Evolutionary conservation across 1,139 yeast genomes (phyloP), one percentile per base, ranked within the genome.

Genomic region (Taiozyma sp.): DNA sequence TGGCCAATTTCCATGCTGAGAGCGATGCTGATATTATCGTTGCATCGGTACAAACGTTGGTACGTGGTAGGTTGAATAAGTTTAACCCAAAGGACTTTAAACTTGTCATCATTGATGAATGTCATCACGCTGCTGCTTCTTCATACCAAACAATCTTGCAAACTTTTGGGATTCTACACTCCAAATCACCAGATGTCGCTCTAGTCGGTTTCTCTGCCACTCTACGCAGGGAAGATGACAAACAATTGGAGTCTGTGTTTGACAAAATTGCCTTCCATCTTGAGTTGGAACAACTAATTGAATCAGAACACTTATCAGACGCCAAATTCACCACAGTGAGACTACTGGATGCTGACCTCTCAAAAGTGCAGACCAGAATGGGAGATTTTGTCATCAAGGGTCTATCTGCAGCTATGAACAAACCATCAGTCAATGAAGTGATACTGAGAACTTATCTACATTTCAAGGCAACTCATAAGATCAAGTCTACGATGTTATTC

Each of bases 161-260:
- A 6, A 76, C 87, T 59, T 83, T 92, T 61, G 57, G 55, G 0
- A 72, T 74, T 0, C 63, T 63, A 23, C 62, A 65, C 1, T 44
- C 51, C 7, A 14, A 23, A 40, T 19, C 16, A 10, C 43, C 28
- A 24, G 40, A 51, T 19, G 71, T 83, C 0, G 77, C 82, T 9
- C 81, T 90, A 0, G 73, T 90, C 22, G 98, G 98, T 1, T 89
- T 93, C 61, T 86, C 96, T 8, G 98, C 98, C 0, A 92, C 99
- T 0, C 65, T 84, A 56, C 74, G 71, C 46, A 69, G 99, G 51
- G 78, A 80, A 30, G 98, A 92, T 65, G 83, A 81, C 1, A 70
- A 75, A 48, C 75, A 84, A 0, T 69, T 93, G 45, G 79, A 80
- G 5, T 64, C 70, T 4, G 80, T 81, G 0, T 83, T 90, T 68